Evolutionary conservation across 1,284 basidiomycete species (phyloP).

Genomic region (Chondrostereum purpureum): DNA sequence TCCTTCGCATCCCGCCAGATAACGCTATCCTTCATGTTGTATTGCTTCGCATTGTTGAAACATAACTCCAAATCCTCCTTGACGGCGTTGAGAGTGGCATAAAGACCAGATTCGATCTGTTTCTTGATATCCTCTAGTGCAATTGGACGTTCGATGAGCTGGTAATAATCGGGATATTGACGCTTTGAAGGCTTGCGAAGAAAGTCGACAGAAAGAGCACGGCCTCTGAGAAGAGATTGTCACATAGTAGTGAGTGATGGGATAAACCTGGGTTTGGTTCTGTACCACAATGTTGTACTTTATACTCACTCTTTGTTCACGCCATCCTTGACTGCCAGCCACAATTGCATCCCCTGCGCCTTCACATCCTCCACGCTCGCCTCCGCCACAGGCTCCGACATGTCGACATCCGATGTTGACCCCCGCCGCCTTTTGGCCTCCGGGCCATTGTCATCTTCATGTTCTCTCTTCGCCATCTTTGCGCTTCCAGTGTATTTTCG

Average conservation of each 20-base stretch:
- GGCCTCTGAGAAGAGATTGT: conserved; percentile 40
- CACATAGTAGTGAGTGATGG: conserved; percentile 18
- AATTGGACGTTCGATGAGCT: conserved; percentile 68
- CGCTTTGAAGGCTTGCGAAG: conserved; percentile 70
- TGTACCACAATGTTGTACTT: conserved; percentile 27
- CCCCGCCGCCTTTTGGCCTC: conserved; percentile 68
- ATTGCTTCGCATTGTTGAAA: conserved; percentile 86
- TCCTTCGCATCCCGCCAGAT: conserved; percentile 83
- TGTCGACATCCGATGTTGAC: conserved; percentile 29
- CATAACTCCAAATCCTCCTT: conserved; percentile 80
- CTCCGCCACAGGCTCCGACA: conserved; percentile 23
- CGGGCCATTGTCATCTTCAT: conserved; percentile 48
- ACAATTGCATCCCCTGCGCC: conserved; percentile 60
- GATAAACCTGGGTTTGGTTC: conserved; percentile 24
- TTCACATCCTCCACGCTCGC: conserved; percentile 34
- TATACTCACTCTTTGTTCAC: conserved; percentile 78
- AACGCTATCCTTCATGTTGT: conserved; percentile 81
- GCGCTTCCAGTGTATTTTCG: no score
- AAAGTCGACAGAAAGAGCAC: conserved; percentile 67
- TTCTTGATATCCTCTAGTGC: conserved; percentile 84
- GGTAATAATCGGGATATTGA: conserved; percentile 88
- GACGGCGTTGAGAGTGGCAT: conserved; percentile 65
- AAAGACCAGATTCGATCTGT: conserved; percentile 59
- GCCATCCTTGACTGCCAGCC: conserved; percentile 71
- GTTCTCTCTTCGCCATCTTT: conserved; percentile 63